Evolutionary conservation across 805 yeast species (phyloP).

Genomic region (Schwanniomyces vanrijiae): DNA sequence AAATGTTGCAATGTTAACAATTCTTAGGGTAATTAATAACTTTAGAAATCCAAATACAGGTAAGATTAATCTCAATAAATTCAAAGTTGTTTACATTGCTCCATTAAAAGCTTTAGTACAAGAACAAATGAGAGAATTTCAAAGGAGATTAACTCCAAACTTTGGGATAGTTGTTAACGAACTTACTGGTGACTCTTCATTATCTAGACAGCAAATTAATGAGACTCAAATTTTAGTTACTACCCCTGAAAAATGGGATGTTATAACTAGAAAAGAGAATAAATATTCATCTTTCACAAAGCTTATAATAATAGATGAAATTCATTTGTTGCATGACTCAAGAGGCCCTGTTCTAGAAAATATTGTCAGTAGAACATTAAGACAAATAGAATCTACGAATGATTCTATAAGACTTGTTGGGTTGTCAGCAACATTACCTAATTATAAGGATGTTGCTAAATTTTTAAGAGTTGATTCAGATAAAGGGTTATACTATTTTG

Average conservation of each 20-base stretch:
- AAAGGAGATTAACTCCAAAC: constrained; percentile 57
- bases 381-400: constrained; percentile 44
- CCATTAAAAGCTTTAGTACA: constrained; percentile 94
- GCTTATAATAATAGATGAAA: constrained; percentile 83
- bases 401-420: constrained; percentile 72
- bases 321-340: constrained; percentile 88
- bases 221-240: constrained; percentile 84
- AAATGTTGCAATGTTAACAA: constrained; percentile 87
- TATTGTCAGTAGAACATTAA: constrained; percentile 73
- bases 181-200: constrained; percentile 84
- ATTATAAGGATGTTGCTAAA: constrained; percentile 80
- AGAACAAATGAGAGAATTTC: constrained; percentile 88
- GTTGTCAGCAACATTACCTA: constrained; percentile 90
- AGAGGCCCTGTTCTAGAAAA: constrained; percentile 94
- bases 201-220: constrained; percentile 71
- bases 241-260: constrained; percentile 98
- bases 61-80: constrained; percentile 50
- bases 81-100: constrained; percentile 85
- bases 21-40: constrained; percentile 60
- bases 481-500: constrained; percentile 76
- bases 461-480: constrained; percentile 64
- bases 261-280: constrained; percentile 78
- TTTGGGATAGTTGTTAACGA: constrained; percentile 78
- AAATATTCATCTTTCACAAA: constrained; percentile 68
- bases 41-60: constrained; percentile 48